Percentiles rank a stretch among this genome's conserved stretches.
Conservation (phyloP, 2,329 filamentous ascomycete genomes). For the Fusarium vanettenii region DNA sequence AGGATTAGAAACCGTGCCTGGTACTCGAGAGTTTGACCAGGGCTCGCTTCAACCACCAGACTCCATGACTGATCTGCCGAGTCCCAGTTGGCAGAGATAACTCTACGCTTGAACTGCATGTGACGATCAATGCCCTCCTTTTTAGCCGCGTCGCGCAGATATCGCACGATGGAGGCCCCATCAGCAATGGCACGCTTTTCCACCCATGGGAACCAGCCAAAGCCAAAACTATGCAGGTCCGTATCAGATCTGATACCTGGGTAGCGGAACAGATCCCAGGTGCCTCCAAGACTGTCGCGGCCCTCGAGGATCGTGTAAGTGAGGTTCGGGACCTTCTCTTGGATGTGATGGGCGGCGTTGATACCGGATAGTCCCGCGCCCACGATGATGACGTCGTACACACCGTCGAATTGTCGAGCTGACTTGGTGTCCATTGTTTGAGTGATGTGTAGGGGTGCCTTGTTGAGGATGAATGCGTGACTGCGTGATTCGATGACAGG, state of each 20-base stretch:
- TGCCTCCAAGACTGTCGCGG: slow-evolving; percentile 75
- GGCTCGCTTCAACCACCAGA: neutral
- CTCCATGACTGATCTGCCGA: neutral
- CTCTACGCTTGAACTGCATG: neutral
- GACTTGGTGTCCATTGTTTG: neutral
- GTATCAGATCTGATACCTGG: slow-evolving; percentile 75
- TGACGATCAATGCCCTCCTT: neutral
- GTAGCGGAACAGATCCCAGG: slow-evolving; percentile 82
- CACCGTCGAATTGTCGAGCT: neutral
- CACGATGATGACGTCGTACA: slow-evolving; percentile 68
- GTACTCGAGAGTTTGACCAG: neutral
- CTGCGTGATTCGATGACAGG: neutral
- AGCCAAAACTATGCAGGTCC: slow-evolving; percentile 71
- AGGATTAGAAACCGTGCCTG: neutral
- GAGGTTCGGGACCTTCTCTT: slow-evolving; percentile 56
- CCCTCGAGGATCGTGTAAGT: slow-evolving; percentile 76
- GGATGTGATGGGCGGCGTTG: slow-evolving; percentile 77
- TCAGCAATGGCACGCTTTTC: slow-evolving; percentile 59
- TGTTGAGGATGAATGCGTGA: neutral
- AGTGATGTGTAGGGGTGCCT: neutral
- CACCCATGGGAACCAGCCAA: slow-evolving; percentile 76
- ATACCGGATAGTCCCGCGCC: slow-evolving; percentile 84
- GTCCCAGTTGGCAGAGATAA: neutral
- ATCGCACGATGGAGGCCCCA: slow-evolving; percentile 42
- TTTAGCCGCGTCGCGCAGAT: neutral